Base-by-base conservation (phyloP, 345 rosid genomes). In the Crucihimalaya himalaica region DNA sequence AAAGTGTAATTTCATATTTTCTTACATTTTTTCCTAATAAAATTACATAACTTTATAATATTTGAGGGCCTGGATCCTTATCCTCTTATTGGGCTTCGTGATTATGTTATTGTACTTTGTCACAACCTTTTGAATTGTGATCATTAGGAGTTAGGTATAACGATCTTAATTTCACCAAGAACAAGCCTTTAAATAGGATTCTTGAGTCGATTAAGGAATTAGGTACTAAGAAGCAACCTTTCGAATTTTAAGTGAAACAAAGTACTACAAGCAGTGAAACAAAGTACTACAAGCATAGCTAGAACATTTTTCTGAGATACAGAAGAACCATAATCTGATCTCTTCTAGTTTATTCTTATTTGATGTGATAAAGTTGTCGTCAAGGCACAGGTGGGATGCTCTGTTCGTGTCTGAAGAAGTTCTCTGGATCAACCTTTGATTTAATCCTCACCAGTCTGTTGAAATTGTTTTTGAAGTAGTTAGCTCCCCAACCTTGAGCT, bases 401-500 rank as follows among this genome's bases (percentile, higher is more conserved):
- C 74, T 81, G 86, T 13, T 83, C 81, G 23, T 83, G 54, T 42
- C 75, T 72, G 20, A 83, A 81, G 78, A 83, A 72, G 61, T 83
- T 83, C 3, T 16, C 21, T 50, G 84, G 84, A 76, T 83, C 86
- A 72, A 75, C 70, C 55, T 39, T 63, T 11, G 81, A 32, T 71
- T 83, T 83, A 12, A 81, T 16, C 1, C 2, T 31, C 63, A 76
- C 73, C 71, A 83, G 29, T 55, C 81, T 83, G 9, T 78, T 43
- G 63, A 83, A 78, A 25, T 83, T 83, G 1, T 11, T 46, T 29
- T 76, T 78, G 56, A 75, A 81, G 56, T 81, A 81, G 59, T 76
- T 73, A 28, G 63, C 5, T 32, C 89, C 89, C 60, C 87, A 89
- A 4, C 14, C 47, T 25, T 74, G 74, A 27, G 86, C 91, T 45